phyloP scores from a whole-genome alignment of 257 asterid species.

The Solanum appendiculatum region DNA sequence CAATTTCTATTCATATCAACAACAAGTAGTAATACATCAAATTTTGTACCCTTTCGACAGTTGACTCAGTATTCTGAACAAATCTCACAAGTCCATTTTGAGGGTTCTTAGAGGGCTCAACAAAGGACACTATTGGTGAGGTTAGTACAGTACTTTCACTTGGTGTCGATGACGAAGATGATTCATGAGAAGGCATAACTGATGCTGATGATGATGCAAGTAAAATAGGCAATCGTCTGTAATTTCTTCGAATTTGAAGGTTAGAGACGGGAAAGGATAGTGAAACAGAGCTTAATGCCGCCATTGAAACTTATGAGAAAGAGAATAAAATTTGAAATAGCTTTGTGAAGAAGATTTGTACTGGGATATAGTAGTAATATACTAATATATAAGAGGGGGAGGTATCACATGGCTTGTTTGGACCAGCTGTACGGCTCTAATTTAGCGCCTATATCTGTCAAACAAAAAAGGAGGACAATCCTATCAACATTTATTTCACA shows the following conservation, averaged over 20 bases:
- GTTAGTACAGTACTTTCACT: conserved; percentile 14
- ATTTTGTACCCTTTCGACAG: conserved; percentile 57
- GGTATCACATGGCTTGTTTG: neutral
- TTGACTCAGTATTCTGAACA: conserved; percentile 48
- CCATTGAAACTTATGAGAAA: conserved; percentile 29
- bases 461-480: neutral
- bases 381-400: neutral
- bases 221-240: conserved; percentile 12
- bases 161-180: conserved; percentile 27
- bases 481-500: neutral
- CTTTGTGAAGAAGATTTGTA: neutral
- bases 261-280: conserved; percentile 21
- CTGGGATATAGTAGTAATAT: neutral
- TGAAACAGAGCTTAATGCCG: conserved; percentile 26
- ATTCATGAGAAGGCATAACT: conserved; percentile 28
- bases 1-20: neutral
- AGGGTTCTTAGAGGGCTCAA: conserved; percentile 24
- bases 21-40: neutral
- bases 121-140: conserved; percentile 15
- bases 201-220: conserved; percentile 35
- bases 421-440: neutral
- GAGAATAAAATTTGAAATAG: neutral
- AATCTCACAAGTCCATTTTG: conserved; percentile 44
- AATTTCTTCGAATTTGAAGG: neutral
- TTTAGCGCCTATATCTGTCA: neutral